A percentile compares a stretch with the other conserved stretches of the same genome.
Conservation (phyloP, 75 land plant genomes). For the Adiantum capillusveneris region DNA sequence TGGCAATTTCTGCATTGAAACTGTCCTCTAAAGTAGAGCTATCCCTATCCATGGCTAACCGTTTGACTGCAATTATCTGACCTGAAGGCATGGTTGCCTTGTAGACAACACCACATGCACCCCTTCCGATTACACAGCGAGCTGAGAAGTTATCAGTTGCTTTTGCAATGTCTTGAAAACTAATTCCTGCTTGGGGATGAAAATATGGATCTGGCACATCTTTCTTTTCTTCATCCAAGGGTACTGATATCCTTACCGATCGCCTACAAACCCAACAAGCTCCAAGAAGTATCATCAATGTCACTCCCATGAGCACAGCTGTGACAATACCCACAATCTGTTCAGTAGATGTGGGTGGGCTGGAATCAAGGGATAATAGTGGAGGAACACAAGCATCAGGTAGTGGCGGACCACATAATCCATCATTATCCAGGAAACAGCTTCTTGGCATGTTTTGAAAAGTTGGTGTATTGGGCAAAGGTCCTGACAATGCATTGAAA, state of each 20-base stretch:
- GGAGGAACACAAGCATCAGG: not conserved
- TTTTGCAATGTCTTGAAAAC: constrained; percentile 41
- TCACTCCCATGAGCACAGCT: constrained; percentile 25
- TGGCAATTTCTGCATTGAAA: constrained; percentile 61
- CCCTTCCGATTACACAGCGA: constrained; percentile 55
- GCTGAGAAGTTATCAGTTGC: constrained; percentile 80
- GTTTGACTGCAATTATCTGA: constrained; percentile 62
- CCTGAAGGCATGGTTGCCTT: constrained; percentile 62
- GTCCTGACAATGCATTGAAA: constrained; percentile 43
- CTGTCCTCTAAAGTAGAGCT: constrained; percentile 51
- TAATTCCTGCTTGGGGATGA: constrained; percentile 29
- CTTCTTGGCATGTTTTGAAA: constrained; percentile 40
- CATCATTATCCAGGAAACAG: constrained; percentile 52
- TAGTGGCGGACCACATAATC: constrained; percentile 39
- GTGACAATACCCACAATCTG: constrained; percentile 40
- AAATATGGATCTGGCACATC: constrained; percentile 15
- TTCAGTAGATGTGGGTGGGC: constrained; percentile 18
- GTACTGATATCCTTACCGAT: constrained; percentile 10
- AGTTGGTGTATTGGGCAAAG: constrained; percentile 29
- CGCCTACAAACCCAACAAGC: constrained; percentile 41
- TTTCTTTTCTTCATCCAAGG: constrained; percentile 18
- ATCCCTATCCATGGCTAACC: constrained; percentile 50
- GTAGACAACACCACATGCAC: constrained; percentile 88
- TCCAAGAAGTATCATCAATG: constrained; percentile 21
- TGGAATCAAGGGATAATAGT: constrained; percentile 2